Base-by-base conservation (phyloP, 2,329 filamentous ascomycete genomes). In the Mycosphaerella sp. region DNA sequence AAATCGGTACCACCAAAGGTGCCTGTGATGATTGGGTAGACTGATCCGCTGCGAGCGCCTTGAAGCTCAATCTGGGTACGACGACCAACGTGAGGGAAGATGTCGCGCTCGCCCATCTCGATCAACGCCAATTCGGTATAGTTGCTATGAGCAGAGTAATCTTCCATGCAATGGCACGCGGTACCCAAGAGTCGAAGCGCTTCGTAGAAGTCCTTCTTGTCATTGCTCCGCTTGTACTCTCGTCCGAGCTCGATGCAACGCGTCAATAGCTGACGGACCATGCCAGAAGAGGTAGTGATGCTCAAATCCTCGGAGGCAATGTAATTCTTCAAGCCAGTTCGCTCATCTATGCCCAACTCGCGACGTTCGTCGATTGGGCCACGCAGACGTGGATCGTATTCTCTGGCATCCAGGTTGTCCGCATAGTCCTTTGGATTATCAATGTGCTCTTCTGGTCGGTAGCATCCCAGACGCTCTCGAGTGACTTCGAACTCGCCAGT, bases 1-100 rank as follows among this genome's bases (percentile, higher is more conserved):
- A 96, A 96, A 65, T 96, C 91, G 12, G 95, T 90, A 57, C 90
- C 90, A 55, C 90, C 90, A 69, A 96, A 96, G 6, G 90, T 96
- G 53, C 91, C 90, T 1, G 90, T 96, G 40, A 95, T 79, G 55
- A 91, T 74, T 6, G 90, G 90, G 62, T 86, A 95, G 54, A 95
- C 87, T 4, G 77, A 65, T 30, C 75, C 66, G 17, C 21, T 25
- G 21, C 77, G 76, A 51, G 80, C 84, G 40, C 86, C 89, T 30
- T 78, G 74, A 25, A 96, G 76, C 41, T 80, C 74, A 25, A 95
- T 74, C 64, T 75, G 73, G n/a, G 89, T 89, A 61, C 80, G 73
- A 52, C 82, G 78, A 32, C 91, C 91, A 49, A 93, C 87, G 64
- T 95, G 89, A 21, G 91, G 88, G 69, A 96, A 96, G 53, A 95